These are phyloP conservation scores for Dioscorea alata DNA, from an alignment of 106 monocot species.

Conservation along the genomic window DNA sequence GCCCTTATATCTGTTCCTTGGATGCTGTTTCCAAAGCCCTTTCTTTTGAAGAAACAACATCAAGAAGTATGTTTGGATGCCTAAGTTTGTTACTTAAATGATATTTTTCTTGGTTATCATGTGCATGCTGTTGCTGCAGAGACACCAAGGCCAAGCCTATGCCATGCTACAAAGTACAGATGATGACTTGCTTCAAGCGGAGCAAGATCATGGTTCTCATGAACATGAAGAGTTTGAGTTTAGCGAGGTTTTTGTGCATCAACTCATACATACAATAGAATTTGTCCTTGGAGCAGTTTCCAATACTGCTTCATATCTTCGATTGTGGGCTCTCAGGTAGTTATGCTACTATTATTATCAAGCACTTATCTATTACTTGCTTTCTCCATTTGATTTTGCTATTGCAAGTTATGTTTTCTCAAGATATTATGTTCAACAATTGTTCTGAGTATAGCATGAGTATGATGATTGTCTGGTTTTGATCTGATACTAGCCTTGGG, in stretches of 20 bases:
- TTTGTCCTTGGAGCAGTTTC: conserved; percentile 99
- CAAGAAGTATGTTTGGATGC: conserved; percentile 19
- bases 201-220: conserved; percentile 47
- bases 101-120: not conserved
- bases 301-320: conserved; percentile 98
- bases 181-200: conserved; percentile 49
- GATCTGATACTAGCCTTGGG: no score
- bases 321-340: conserved; percentile 97
- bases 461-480: no score
- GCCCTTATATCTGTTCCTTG: conserved; percentile 88
- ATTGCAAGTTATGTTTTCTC: no score
- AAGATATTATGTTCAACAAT: no score
- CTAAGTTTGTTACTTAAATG: not conserved
- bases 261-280: conserved; percentile 96
- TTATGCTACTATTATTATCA: no score
- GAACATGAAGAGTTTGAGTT: conserved; percentile 94
- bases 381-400: no score
- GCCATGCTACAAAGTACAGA: conserved; percentile 66
- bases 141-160: conserved; percentile 85
- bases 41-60: conserved; percentile 57
- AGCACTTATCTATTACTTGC: no score
- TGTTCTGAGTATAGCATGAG: no score
- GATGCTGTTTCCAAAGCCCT: conserved; percentile 79
- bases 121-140: conserved; percentile 32
- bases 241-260: conserved; percentile 94